These are phyloP conservation scores for Mortierella polycephala DNA, from an alignment of 371 early-diverging fungal species.

Conservation along the genomic window DNA sequence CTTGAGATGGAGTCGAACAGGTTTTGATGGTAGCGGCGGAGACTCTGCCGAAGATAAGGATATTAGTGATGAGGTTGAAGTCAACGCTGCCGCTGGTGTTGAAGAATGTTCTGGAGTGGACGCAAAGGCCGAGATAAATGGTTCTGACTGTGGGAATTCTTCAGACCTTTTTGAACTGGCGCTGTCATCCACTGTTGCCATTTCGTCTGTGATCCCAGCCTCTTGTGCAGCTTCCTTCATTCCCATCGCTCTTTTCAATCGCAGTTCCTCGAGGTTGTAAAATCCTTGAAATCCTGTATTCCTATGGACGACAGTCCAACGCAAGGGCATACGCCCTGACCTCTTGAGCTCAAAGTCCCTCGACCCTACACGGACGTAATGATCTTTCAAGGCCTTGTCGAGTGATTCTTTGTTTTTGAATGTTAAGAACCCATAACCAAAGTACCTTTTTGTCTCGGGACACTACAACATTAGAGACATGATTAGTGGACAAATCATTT, in stretches of 20 bases:
- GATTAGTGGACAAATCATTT: background rate
- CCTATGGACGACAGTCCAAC: constrained; percentile 6
- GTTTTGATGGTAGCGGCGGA: constrained; percentile 6
- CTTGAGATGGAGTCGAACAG: constrained; percentile 15
- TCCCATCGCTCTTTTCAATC: constrained; percentile 10
- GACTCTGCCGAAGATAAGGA: background rate
- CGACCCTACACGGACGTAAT: constrained; percentile 30
- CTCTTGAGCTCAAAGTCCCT: constrained; percentile 45
- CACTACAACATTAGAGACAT: constrained; percentile 19
- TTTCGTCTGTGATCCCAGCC: background rate
- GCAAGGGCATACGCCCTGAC: constrained; percentile 18
- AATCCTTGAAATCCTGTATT: constrained; percentile 43
- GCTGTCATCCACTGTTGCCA: background rate
- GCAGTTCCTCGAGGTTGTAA: constrained; percentile 23
- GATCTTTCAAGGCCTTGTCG: constrained; percentile 30
- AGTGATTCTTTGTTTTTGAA: constrained; percentile 39
- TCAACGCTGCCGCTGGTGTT: background rate
- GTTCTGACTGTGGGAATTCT: background rate
- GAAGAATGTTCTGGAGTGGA: background rate
- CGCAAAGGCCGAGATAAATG: constrained; percentile 14
- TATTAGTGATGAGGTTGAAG: background rate
- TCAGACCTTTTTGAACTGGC: background rate
- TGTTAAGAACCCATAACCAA: constrained; percentile 53
- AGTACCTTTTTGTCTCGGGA: constrained; percentile 44
- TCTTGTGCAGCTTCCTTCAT: constrained; percentile 1